Conservation (phyloP, 2,329 filamentous ascomycete genomes). For the Apiospora sp. region DNA sequence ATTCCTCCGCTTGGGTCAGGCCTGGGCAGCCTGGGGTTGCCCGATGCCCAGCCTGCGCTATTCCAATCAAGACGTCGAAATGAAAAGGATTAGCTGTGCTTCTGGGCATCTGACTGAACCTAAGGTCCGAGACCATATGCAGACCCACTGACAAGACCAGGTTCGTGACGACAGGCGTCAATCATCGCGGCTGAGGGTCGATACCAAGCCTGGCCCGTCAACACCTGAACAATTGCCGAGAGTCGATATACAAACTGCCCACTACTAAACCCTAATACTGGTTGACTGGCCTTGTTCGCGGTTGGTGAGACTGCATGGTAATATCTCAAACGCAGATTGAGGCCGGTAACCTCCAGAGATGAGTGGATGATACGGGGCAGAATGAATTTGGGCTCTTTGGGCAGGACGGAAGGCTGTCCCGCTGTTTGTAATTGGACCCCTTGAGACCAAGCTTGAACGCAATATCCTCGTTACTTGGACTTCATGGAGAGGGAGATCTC, state of each 20-base stretch:
- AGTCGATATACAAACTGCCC: constrained; percentile 3
- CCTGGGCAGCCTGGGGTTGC: not conserved
- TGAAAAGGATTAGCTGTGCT: constrained; percentile 17
- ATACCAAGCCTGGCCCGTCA: not conserved
- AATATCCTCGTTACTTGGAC: constrained; percentile 3
- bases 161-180: constrained; percentile 13
- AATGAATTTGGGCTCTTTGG: not conserved
- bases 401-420: constrained; percentile 1
- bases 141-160: constrained; percentile 17
- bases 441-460: not conserved
- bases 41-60: constrained; percentile 12
- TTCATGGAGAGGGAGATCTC: not conserved
- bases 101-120: constrained; percentile 1
- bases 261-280: not conserved
- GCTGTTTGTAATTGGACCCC: not conserved
- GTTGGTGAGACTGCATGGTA: constrained; percentile 11
- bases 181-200: constrained; percentile 5
- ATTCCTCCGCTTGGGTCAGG: not conserved
- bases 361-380: not conserved
- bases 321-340: constrained; percentile 13
- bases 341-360: not conserved
- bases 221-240: not conserved
- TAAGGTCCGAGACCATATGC: not conserved
- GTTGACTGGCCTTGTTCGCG: not conserved
- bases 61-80: constrained; percentile 14